Evolutionary conservation across 768 basidiomycete genomes (phyloP).

Genomic region (Panaeolus papilionaceus): DNA sequence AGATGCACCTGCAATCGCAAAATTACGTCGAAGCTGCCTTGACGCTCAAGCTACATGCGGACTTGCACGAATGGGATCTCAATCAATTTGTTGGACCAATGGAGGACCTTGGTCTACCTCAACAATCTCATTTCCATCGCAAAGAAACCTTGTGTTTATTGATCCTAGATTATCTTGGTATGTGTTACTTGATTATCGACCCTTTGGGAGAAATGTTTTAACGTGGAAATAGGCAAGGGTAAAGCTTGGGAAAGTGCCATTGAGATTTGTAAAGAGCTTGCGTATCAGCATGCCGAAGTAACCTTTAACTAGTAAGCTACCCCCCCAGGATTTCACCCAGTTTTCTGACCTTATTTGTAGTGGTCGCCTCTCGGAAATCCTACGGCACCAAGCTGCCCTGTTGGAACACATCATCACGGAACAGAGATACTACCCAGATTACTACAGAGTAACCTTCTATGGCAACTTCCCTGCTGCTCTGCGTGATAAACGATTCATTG

Average conservation of each 20-base stretch:
- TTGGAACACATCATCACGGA: conserved; percentile 86
- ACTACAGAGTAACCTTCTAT: conserved; percentile 93
- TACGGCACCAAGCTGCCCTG: conserved; percentile 86
- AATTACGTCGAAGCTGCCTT: conserved; percentile 94
- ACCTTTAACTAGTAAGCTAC: conserved; percentile 87
- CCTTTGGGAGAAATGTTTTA: neutral
- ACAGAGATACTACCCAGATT: conserved; percentile 88
- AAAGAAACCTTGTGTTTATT: conserved; percentile 92
- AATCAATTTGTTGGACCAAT: conserved; percentile 83
- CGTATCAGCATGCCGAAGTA: conserved; percentile 84
- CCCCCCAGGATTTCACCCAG: conserved; percentile 15
- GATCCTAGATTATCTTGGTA: conserved; percentile 93
- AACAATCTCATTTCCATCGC: conserved; percentile 92
- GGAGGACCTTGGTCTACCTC: conserved; percentile 88
- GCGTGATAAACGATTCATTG: conserved; percentile 90
- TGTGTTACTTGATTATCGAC: conserved; percentile 26
- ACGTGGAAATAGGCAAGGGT: conserved; percentile 71
- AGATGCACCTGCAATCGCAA: conserved; percentile 90
- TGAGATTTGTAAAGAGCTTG: conserved; percentile 91
- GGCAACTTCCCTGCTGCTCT: conserved; percentile 90
- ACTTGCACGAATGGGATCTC: conserved; percentile 91
- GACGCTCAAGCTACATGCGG: conserved; percentile 92
- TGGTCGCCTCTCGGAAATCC: conserved; percentile 81
- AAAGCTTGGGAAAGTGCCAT: conserved; percentile 98
- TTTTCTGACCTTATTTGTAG: conserved; percentile 43